Evolutionary conservation across 345 rosid genomes (phyloP).

Genomic region (Citrus unshiu): DNA sequence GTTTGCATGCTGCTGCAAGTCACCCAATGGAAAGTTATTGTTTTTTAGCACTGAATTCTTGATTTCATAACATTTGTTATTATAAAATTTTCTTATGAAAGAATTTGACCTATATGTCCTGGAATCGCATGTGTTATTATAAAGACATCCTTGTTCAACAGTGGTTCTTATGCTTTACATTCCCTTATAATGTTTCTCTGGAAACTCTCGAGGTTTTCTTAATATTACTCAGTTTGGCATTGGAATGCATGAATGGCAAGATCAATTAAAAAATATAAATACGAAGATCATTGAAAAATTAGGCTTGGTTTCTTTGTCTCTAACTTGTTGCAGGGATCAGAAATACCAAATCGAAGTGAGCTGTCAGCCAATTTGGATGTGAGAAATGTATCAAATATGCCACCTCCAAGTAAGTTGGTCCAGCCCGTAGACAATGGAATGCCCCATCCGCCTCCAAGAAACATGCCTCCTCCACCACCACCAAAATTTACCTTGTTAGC

Average conservation of each 20-base stretch:
- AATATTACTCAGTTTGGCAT: neutral
- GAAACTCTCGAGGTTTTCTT: neutral
- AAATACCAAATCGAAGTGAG: constrained; percentile 29
- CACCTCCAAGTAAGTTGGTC: constrained; percentile 44
- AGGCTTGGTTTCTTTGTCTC: constrained; percentile 19
- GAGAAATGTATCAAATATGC: constrained; percentile 39
- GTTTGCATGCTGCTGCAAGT: neutral
- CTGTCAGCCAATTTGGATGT: constrained; percentile 16
- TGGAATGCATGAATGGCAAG: neutral
- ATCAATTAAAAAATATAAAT: no score
- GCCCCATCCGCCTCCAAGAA: constrained; percentile 44
- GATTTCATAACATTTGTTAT: neutral
- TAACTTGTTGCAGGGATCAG: constrained; percentile 44
- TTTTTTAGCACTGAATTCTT: neutral
- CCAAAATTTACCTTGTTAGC: constrained; percentile 44
- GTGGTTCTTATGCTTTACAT: neutral
- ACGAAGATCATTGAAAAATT: constrained; percentile 16
- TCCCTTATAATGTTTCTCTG: neutral
- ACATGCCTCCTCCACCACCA: constrained; percentile 58
- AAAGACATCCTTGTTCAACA: neutral
- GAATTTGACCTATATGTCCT: neutral
- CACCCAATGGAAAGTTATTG: neutral
- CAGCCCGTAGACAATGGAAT: constrained; percentile 32
- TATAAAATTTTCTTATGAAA: neutral
- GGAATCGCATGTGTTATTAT: neutral